Conservation (phyloP, 495 filamentous ascomycete genomes). For the Melanomma pulvis-pyrius region DNA sequence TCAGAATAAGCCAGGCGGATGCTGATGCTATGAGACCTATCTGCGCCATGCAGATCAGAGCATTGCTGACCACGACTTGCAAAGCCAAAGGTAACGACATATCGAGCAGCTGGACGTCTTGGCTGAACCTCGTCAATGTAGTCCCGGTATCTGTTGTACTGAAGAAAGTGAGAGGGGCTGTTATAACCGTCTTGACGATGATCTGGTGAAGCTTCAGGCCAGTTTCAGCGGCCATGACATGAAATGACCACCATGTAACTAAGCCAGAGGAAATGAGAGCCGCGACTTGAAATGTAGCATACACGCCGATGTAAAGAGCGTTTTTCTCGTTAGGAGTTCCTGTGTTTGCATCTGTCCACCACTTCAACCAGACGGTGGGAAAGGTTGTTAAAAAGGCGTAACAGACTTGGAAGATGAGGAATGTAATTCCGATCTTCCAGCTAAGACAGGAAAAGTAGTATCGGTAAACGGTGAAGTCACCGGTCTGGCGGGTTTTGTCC, state of each 20-base stretch:
- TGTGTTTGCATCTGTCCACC: constrained; percentile 15
- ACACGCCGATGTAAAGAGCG: no score
- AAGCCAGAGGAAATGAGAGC: not conserved
- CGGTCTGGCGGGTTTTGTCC: constrained; percentile 11
- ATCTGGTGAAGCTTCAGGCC: constrained; percentile 4
- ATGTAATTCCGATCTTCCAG: not conserved
- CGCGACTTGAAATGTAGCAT: no score
- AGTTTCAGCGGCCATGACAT: not conserved
- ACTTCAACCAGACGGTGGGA: constrained; percentile 25
- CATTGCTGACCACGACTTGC: not conserved
- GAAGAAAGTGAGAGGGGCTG: constrained; percentile 25
- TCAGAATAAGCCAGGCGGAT: not conserved
- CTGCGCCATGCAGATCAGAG: not conserved
- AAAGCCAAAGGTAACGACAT: constrained; percentile 49
- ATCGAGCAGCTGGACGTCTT: constrained; percentile 64
- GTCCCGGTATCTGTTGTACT: constrained; percentile 14
- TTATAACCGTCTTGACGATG: constrained; percentile 8
- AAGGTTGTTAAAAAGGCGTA: not conserved
- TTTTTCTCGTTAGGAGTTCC: not conserved
- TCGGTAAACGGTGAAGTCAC: constrained; percentile 13
- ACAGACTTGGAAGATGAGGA: constrained; percentile 20
- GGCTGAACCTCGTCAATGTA: constrained; percentile 52
- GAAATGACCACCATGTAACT: not conserved
- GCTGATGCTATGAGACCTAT: not conserved
- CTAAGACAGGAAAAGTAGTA: constrained; percentile 23